Base-by-base conservation (phyloP, 345 rosid species). In the Passiflora organensis region DNA sequence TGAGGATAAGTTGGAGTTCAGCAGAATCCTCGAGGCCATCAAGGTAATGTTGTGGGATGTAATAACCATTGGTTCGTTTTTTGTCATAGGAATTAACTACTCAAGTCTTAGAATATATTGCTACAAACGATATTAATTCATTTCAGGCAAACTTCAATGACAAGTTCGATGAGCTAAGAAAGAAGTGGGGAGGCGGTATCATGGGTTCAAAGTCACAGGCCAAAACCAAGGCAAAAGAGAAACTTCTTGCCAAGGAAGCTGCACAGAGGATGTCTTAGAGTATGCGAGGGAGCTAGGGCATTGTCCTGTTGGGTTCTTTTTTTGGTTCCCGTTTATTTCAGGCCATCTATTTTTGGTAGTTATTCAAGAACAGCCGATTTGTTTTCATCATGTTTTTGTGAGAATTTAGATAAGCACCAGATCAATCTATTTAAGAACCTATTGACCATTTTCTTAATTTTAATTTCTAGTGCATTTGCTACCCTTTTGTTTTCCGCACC, bases 201-300 rank as follows among this genome's bases (percentile, higher is more conserved):
- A 85, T 82, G 93, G 89, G 93, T 5, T 76, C 89, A 20, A 85
- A 85, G 68, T 82, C 93, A 0, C 86, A 78, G 72, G 84, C 89
- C 50, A 78, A 71, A 62, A 78, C 86, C 51, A 82, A 80, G 67
- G 89, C 93, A 19, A 78, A 68, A 37, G 83, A 85, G 67, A 80
- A 62, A 51, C 12, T 85, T 34, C 65, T 82, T 17, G 89, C 89
- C 22, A 82, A 78, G 75, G 86, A 85, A 55, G 78, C 78, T 50
- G 86, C 89, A 10, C 86, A 85, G 56, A 85, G 86, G 67, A 74
- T 85, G 84, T 65, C 56, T 51, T 80, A 78, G 51, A 23, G 20
- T 37, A 6, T 6, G 8, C 41, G 13, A 6, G 41, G n/a, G n/a
- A n/a, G 2, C 41, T 37, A 6, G 41, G 41, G 13, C 11, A 6